Base-by-base conservation (phyloP, 768 basidiomycete genomes). In the Clavaria fumosa region DNA sequence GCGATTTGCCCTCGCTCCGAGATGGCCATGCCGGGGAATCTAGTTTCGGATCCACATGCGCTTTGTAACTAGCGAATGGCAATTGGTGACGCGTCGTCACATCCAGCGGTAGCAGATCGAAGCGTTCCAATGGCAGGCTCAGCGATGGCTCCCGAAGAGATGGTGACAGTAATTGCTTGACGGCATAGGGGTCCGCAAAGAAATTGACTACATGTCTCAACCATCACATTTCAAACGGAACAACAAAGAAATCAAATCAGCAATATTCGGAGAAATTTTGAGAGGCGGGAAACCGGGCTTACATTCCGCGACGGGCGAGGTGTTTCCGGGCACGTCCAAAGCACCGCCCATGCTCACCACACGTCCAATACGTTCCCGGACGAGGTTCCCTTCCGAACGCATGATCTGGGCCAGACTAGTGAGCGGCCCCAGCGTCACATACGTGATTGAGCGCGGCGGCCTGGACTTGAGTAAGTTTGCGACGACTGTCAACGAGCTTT, bases 311-410 rank as follows among this genome's bases (percentile, higher is more conserved):
- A 71, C 65, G 5, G 86, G 73, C 18, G 66, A 72, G 0, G 77
- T 80, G 47, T 93, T 96, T 2, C 90, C 90, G 0, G 90, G 86
- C 22, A 86, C 82, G 45, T 91, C 86, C 17, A 96, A 53, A 2
- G 88, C 81, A 10, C 88, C 90, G n/a, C 90, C 90, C 88, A 96
- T 93, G 53, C 75, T 78, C 15, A 90, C 58, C 5, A 96, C 60
- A n/a, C 76, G 67, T 4, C 76, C 83, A 20, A 86, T 69, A 30
- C 70, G 70, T 9, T 67, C 55, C 5, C 57, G 56, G 21, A 89
- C 61, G 7, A 67, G 58, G 23, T 60, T 51, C 7, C 68, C 63
- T 45, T 84, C 67, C 30, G 61, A 47, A 5, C 65, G 67, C 52
- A 83, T 59, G 41, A 82, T 62, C 23, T 61, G 58, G 1, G 85